These are phyloP conservation scores for Prunus davidiana DNA, from an alignment of 306 rosid species.

Conservation along the genomic window DNA sequence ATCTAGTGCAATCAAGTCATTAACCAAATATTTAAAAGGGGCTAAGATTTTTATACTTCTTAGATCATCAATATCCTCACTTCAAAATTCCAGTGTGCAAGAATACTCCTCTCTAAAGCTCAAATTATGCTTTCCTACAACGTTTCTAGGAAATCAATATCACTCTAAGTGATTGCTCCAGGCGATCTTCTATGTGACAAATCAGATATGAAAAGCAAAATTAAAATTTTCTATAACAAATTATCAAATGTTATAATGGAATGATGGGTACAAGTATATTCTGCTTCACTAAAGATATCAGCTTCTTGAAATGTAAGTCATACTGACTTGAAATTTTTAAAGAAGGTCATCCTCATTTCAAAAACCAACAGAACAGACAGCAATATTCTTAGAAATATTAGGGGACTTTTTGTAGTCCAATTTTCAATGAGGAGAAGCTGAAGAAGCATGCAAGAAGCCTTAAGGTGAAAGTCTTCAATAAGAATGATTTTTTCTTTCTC, in stretches of 20 bases:
- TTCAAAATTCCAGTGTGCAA: not conserved
- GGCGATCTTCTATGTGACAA: not conserved
- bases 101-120: not conserved
- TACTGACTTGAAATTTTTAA: constrained; percentile 6
- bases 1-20: not conserved
- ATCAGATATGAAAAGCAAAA: too few species aligned
- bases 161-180: not conserved
- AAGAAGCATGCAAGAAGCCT: not conserved
- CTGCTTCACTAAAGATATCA: not conserved
- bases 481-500: not conserved
- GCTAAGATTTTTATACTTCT: too few species aligned
- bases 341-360: not conserved
- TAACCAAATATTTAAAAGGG: not conserved
- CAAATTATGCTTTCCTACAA: not conserved
- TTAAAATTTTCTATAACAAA: too few species aligned
- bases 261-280: not conserved
- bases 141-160: not conserved
- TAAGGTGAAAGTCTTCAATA: not conserved
- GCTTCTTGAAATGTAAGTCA: not conserved
- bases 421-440: not conserved
- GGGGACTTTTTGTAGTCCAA: not conserved
- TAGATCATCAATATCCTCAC: not conserved
- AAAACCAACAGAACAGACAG: not conserved
- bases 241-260: not conserved
- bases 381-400: not conserved